Base-by-base conservation (phyloP, 352 stramenopile species). In the Phytophthora parvispora region DNA sequence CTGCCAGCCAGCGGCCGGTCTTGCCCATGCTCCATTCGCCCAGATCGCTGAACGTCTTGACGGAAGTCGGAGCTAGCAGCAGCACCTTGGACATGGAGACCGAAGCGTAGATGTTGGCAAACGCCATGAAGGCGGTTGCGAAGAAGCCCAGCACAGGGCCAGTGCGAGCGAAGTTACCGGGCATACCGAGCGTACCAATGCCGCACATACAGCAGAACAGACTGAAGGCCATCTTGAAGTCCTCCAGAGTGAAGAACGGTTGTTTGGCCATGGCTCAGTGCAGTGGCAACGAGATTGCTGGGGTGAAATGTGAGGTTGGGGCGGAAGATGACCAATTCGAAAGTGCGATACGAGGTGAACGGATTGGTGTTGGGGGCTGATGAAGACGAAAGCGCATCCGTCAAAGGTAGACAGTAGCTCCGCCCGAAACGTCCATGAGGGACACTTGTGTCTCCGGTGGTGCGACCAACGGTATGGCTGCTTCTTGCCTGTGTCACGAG, bases 171-270 rank as follows among this genome's bases (percentile, higher is more conserved):
- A 86, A 89, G 51, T 86, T 90, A 1, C 67, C 77, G 1, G 83
- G 81, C 75, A 91, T 86, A 27, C 83, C 78, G 22, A 91, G 77
- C 20, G 83, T 87, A 4, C 83, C 83, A 40, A 89, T 84, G 32
- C 82, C 82, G 60, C 61, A 90, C 47, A 88, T 78, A 20, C 77
- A 80, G 63, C 81, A 90, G 60, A 86, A 85, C 49, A 85, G 47
- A 45, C 56, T 77, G 56, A 84, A 84, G 1, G 69, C 70, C 24
- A 58, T 69, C 45, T 89, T 89, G 67, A 64, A 56, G 43, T 87
- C 78, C 27, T 89, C 80, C 1, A 64, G 13, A 16, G 78, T 87
- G 63, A 80, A 71, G 57, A 83, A 77, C 0, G 65, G 48, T 43
- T 69, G 60, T 18, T 60, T 58, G 28, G 29, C 34, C 54, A 69